Conservation (phyloP, 345 rosid genomes). For the Lenwebbia sp. region DNA sequence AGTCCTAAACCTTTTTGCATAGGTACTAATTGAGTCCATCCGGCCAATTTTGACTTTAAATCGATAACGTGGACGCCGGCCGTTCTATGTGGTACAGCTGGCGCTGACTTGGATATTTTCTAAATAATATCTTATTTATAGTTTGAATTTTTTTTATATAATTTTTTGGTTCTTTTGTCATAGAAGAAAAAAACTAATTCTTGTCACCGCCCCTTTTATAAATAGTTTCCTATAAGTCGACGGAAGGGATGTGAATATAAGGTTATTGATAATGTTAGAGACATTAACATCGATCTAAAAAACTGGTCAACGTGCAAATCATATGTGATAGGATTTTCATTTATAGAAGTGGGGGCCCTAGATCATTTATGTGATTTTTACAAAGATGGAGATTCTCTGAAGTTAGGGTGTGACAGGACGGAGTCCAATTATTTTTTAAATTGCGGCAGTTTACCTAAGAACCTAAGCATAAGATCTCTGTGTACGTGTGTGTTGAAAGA, state of each 20-base stretch:
- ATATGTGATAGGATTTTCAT: not conserved
- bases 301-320: not conserved
- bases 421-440: not conserved
- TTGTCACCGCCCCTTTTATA: not conserved
- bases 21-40: too few relatives aligned
- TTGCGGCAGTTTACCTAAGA: not conserved
- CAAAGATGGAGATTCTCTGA: not conserved
- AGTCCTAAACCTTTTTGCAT: too few relatives aligned
- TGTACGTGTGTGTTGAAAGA: not conserved
- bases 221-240: not conserved
- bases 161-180: too few relatives aligned
- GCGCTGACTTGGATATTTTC: too few relatives aligned
- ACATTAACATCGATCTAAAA: not conserved
- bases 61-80: accelerated
- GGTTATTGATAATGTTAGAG: not conserved
- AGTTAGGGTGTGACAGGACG: not conserved
- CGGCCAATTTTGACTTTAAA: too few relatives aligned
- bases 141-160: too few relatives aligned
- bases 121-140: too few relatives aligned
- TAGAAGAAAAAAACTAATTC: not conserved
- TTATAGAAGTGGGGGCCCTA: not conserved
- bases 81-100: too few relatives aligned
- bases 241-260: not conserved
- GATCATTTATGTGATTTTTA: not conserved
- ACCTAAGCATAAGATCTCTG: not conserved